phyloP scores from a whole-genome alignment of 1,284 basidiomycete genomes.

The Hemileia vastatrix region DNA sequence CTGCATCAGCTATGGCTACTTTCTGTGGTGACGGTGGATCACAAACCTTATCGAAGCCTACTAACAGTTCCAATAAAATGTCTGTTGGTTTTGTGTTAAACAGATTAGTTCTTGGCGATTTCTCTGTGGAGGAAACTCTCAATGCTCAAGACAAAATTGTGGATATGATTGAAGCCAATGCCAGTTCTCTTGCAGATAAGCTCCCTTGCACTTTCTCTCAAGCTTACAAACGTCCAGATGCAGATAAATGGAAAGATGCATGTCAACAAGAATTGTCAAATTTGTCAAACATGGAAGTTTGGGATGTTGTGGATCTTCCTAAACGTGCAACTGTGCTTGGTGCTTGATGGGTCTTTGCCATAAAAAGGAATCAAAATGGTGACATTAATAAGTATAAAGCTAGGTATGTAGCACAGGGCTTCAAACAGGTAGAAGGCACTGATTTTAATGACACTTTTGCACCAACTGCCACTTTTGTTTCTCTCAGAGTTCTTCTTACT shows the following conservation, averaged over 20 bases:
- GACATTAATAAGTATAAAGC: background rate
- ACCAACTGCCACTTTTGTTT: background rate
- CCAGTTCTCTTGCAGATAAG: too few relatives aligned
- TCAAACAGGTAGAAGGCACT: background rate
- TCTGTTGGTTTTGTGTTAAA: too few relatives aligned
- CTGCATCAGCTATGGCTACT: background rate
- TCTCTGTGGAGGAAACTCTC: too few relatives aligned
- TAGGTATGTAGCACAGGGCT: background rate
- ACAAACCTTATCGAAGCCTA: too few relatives aligned
- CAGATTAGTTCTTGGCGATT: too few relatives aligned
- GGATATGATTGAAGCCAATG: too few relatives aligned
- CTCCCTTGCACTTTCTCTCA: too few relatives aligned
- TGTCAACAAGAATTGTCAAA: background rate
- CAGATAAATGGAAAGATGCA: background rate
- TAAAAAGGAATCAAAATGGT: background rate
- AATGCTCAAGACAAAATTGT: too few relatives aligned
- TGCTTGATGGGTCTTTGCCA: background rate
- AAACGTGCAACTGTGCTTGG: background rate
- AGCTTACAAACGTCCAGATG: too few relatives aligned
- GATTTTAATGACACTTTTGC: conserved; percentile 5
- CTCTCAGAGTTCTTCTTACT: background rate
- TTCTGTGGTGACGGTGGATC: too few relatives aligned
- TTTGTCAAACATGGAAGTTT: background rate
- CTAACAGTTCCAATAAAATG: too few relatives aligned
- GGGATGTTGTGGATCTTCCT: background rate